phyloP scores from a whole-genome alignment of 2,329 filamentous ascomycete species.

The Hypomyces rosellus region DNA sequence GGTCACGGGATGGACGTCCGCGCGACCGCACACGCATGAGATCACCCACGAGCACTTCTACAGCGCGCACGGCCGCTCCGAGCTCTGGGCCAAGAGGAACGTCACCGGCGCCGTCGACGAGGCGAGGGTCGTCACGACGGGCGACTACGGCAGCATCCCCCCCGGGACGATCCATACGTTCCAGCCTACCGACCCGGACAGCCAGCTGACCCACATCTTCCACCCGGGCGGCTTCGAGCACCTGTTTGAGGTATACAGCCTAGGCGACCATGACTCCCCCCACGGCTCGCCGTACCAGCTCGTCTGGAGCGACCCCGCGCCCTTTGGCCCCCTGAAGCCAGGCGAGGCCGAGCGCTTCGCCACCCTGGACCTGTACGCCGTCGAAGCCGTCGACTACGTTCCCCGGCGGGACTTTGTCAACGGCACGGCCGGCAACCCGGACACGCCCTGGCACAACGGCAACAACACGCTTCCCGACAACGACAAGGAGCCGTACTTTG shows the following conservation, averaged over 20 bases:
- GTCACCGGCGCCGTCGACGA: constrained; percentile 13
- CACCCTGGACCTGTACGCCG: constrained; percentile 14
- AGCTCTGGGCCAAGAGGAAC: constrained; percentile 19
- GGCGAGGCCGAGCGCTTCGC: constrained; percentile 3
- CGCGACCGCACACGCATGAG: constrained; percentile 16
- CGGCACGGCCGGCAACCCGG: constrained; percentile 13
- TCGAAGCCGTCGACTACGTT: constrained; percentile 10
- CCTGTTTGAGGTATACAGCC: constrained; percentile 15
- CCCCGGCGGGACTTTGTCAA: constrained; percentile 18
- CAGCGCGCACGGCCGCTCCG: constrained; percentile 15
- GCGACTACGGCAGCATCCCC: constrained; percentile 18
- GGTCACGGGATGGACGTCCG: constrained; percentile 9
- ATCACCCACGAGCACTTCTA: constrained; percentile 18
- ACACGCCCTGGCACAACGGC: constrained; percentile 16
- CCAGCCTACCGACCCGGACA: constrained; percentile 17
- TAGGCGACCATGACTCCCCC: constrained; percentile 9
- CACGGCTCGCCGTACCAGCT: constrained; percentile 14
- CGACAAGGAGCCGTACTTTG: constrained; percentile 14
- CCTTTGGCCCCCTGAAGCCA: constrained; percentile 15
- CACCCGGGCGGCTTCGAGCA: constrained; percentile 19
- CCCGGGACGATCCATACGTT: constrained; percentile 18
- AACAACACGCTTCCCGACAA: constrained; percentile 12
- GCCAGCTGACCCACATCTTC: constrained; percentile 18
- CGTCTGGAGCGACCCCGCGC: constrained; percentile 10
- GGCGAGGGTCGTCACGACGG: constrained; percentile 14